Percentiles rank a stretch among this genome's conserved stretches.
These are phyloP conservation scores for Verticillium isaacii DNA, from an alignment of 2,329 filamentous ascomycete species.

Conservation along the genomic window DNA sequence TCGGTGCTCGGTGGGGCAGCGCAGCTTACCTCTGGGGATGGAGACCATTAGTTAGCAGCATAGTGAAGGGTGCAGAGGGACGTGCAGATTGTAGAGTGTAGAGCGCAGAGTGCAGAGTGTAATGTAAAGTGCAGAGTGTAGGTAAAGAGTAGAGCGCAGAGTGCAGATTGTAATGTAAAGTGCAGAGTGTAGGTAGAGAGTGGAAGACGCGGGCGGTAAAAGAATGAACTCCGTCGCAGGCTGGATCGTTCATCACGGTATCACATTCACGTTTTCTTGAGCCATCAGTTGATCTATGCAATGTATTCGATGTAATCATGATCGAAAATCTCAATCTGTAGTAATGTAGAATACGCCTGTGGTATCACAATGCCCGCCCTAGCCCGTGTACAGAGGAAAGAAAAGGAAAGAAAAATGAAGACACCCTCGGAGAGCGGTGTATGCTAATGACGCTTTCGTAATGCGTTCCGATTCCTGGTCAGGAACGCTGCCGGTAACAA, in stretches of 20 bases:
- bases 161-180: no score
- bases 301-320: background rate
- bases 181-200: no score
- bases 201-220: no score
- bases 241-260: background rate
- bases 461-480: constrained; percentile 2
- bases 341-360: background rate
- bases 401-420: background rate
- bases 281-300: background rate
- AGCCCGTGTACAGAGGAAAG: background rate
- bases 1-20: background rate
- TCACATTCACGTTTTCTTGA: background rate
- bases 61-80: no score
- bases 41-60: no score
- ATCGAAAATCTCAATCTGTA: background rate
- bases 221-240: no score
- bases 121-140: no score
- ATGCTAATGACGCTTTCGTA: background rate
- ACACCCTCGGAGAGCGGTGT: background rate
- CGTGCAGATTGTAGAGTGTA: no score
- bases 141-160: no score
- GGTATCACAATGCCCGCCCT: constrained; percentile 1
- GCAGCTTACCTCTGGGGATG: no score
- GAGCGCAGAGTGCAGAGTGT: no score
- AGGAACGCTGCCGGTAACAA: background rate